Evolutionary conservation across 139 green algal genomes (phyloP).

Genomic region (Choricystis sp.): DNA sequence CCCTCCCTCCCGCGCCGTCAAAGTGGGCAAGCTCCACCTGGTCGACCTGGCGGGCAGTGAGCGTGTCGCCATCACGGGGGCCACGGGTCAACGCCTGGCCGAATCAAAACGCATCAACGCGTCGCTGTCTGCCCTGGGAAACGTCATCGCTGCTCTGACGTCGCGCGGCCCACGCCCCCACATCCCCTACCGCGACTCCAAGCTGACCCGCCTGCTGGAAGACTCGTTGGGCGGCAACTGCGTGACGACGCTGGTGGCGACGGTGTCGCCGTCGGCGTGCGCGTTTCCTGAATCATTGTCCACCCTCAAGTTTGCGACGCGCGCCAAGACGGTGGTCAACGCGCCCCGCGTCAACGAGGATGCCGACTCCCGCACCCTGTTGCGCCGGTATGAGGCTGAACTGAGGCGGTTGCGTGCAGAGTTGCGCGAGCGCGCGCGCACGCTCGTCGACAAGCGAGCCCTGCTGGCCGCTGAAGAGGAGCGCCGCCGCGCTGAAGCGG

Average conservation of each 20-base stretch:
- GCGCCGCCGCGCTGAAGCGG: slow-evolving; percentile 70
- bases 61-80: slow-evolving; percentile 82
- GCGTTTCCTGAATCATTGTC: slow-evolving; percentile 61
- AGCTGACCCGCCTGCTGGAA: slow-evolving; percentile 89
- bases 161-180: slow-evolving; percentile 33
- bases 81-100: slow-evolving; percentile 75
- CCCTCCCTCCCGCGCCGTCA: slow-evolving; percentile 13
- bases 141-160: slow-evolving; percentile 90
- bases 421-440: slow-evolving; percentile 53
- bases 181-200: slow-evolving; percentile 89
- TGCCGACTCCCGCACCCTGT: slow-evolving; percentile 74
- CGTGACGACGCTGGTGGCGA: slow-evolving; percentile 84
- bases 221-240: slow-evolving; percentile 88
- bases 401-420: slow-evolving; percentile 68
- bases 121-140: slow-evolving; percentile 77
- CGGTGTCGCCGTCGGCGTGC: slow-evolving; percentile 61
- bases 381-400: slow-evolving; percentile 89
- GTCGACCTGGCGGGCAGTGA: slow-evolving; percentile 90
- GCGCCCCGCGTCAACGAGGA: slow-evolving; percentile 86
- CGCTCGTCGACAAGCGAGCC: slow-evolving; percentile 80
- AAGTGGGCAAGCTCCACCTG: slow-evolving; percentile 94
- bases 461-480: slow-evolving; percentile 86
- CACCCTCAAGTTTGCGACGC: slow-evolving; percentile 86
- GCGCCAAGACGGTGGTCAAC: slow-evolving; percentile 91
- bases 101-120: slow-evolving; percentile 97